Base-by-base conservation (phyloP, 1,139 yeast species). In the Saccharomycopsis hybrid region DNA sequence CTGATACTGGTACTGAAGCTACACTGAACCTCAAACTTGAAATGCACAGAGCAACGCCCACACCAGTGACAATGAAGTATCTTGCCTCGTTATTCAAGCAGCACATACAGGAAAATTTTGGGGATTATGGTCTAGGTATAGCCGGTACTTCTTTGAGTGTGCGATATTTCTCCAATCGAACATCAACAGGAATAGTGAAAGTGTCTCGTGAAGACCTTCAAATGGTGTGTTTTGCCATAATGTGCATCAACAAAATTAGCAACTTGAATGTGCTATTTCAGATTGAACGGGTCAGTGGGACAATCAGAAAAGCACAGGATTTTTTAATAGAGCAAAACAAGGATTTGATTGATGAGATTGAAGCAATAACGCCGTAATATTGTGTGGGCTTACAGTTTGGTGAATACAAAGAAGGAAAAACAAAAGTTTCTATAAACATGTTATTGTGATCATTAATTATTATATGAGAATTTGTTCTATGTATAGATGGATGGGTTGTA, bases 231-330 rank as follows among this genome's bases (percentile, higher is more conserved):
- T 55, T 73, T 52, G 63, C 76, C 0, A 57, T 73, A 51, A 65
- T 73, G 31, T 65, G 63, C 44, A 56, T 59, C 38, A 57, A 40
- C 4, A 43, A 44, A 29, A 30, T 73, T 5, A 72, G 65, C 38
- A 65, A 64, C 8, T 55, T 52, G 27, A 59, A 59, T n/a, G 71
- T 71, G 7, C 63, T 66, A 2, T 57, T 74, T 4, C 58, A 69
- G 44, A 66, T 74, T 50, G 58, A 63, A 7, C 73, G 72, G 53
- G 71, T 72, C 9, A 72, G 78, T 56, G 78, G 78, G 0, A 74
- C 79, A 3, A 74, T 74, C 43, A 68, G 68, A 58, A 74, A 73
- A 55, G 73, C 77, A 55, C 77, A 74, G 58, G 68, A 71, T 48
- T 69, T 57, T 55, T 68, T 74, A 9, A 69, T 72, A 8, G 56